Evolutionary conservation across 768 basidiomycete genomes (phyloP).

Genomic region (Phaffia tasmanica): DNA sequence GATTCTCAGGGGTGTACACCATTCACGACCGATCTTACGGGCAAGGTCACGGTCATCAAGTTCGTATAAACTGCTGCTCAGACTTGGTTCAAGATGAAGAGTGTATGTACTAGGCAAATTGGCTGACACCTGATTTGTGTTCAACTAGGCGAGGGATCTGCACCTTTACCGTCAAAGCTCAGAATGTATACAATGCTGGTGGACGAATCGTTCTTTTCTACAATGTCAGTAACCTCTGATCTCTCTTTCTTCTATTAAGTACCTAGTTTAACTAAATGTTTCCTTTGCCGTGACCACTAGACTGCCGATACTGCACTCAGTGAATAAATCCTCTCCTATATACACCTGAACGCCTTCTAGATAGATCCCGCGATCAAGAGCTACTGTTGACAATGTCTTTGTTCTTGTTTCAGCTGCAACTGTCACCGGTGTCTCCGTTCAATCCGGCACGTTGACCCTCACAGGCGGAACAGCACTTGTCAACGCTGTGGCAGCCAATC

Average conservation of each 20-base stretch:
- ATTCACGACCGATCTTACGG: conserved; percentile 49
- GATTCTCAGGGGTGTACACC: conserved; percentile 52
- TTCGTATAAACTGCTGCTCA: too few species aligned
- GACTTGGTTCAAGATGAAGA: too few species aligned
- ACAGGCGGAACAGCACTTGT: conserved; percentile 8
- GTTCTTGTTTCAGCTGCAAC: not conserved
- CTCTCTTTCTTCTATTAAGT: not conserved
- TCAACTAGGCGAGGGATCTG: conserved; percentile 48
- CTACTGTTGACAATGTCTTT: not conserved
- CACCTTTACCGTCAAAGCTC: conserved; percentile 48
- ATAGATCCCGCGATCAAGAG: too few species aligned
- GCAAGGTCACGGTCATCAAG: conserved; percentile 46
- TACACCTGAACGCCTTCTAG: not conserved
- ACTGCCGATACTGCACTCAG: too few species aligned
- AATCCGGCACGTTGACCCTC: not conserved
- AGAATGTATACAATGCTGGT: conserved; percentile 41
- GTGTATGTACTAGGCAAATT: too few species aligned
- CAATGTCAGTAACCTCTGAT: not conserved
- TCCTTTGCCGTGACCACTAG: not conserved
- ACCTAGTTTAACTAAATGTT: too few species aligned
- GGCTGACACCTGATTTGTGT: too few species aligned
- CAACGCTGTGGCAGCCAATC: conserved; percentile 3
- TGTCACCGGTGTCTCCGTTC: conserved; percentile 6
- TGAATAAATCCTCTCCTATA: not conserved
- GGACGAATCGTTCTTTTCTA: not conserved